A percentile compares a stretch with the other conserved stretches of the same genome.
Conservation (phyloP, 2,329 filamentous ascomycete species). For the Penicillium concentricum region DNA sequence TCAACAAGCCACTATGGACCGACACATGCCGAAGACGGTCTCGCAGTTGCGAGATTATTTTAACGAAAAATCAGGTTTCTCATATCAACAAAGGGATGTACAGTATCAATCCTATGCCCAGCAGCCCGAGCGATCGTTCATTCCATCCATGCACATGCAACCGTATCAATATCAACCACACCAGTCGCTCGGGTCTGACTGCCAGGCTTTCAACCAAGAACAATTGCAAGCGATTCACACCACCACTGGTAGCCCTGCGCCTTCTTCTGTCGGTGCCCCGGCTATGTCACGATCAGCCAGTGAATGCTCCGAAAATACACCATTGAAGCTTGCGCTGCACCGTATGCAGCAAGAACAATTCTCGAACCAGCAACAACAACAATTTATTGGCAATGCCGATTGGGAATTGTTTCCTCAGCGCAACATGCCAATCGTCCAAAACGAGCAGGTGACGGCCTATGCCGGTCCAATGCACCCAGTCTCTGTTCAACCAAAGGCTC, state of each 20-base stretch:
- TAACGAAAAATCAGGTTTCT: conserved; percentile 30
- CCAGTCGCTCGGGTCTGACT: conserved; percentile 26
- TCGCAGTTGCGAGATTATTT: conserved; percentile 26
- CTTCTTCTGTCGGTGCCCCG: conserved; percentile 16
- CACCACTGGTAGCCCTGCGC: conserved; percentile 32
- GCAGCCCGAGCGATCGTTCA: conserved; percentile 50
- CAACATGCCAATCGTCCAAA: conserved; percentile 20
- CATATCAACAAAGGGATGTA: conserved; percentile 11
- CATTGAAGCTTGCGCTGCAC: conserved; percentile 27
- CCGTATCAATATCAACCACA: conserved; percentile 32
- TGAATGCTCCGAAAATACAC: conserved; percentile 19
- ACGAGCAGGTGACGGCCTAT: conserved; percentile 25
- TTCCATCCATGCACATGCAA: conserved; percentile 8
- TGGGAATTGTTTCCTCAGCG: conserved; percentile 30
- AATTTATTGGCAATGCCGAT: conserved; percentile 22
- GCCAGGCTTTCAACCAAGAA: conserved; percentile 31
- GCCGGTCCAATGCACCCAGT: conserved; percentile 31
- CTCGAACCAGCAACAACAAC: conserved; percentile 22
- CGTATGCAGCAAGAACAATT: conserved; percentile 33
- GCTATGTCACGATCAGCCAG: conserved; percentile 23
- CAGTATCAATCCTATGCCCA: conserved; percentile 15
- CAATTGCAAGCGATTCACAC: conserved; percentile 32
- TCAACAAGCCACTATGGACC: conserved; percentile 40
- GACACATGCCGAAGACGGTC: conserved; percentile 25
- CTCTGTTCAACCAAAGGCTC: conserved; percentile 40